phyloP scores from a whole-genome alignment of 768 basidiomycete genomes.

The Antrodiella citrinella region DNA sequence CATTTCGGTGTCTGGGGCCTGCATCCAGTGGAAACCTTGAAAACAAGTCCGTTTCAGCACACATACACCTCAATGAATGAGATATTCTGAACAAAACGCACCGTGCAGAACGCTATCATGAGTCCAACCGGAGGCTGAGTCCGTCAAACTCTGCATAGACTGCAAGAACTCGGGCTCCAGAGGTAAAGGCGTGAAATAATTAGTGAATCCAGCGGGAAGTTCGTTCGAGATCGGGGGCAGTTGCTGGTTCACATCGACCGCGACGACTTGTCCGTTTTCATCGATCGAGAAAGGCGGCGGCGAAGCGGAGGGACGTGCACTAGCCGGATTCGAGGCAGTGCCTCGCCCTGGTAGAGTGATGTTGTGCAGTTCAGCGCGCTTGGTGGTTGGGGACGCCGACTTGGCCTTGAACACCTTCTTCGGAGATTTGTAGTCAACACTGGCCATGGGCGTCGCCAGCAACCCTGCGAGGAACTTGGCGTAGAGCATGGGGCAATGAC shows the following conservation, averaged over 20 bases:
- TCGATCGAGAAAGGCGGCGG: slow-evolving; percentile 1
- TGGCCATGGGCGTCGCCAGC: slow-evolving; percentile 31
- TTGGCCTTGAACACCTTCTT: slow-evolving; percentile 4
- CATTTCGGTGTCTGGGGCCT: background rate
- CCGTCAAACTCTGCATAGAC: slow-evolving; percentile 50
- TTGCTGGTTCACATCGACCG: background rate
- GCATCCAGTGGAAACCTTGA: background rate
- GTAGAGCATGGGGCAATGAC: slow-evolving; percentile 75
- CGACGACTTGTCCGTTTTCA: background rate
- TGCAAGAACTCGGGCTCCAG: slow-evolving; percentile 56
- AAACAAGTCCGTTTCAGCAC: too few species aligned
- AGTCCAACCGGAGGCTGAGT: slow-evolving; percentile 14
- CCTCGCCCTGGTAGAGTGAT: background rate
- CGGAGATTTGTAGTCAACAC: slow-evolving; percentile 8
- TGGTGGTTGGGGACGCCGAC: slow-evolving; percentile 7
- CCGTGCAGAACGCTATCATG: slow-evolving; percentile 47
- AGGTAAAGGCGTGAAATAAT: slow-evolving; percentile 30
- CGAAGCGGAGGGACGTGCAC: background rate
- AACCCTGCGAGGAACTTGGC: slow-evolving; percentile 71
- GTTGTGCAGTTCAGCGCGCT: slow-evolving; percentile 5
- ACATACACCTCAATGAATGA: too few species aligned
- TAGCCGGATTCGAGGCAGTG: slow-evolving; percentile 2
- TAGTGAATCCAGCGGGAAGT: background rate
- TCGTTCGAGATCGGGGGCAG: background rate
- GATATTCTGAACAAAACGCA: slow-evolving; percentile 18